phyloP scores from a whole-genome alignment of 2,329 filamentous ascomycete genomes.

The Sarocladium oryzae region DNA sequence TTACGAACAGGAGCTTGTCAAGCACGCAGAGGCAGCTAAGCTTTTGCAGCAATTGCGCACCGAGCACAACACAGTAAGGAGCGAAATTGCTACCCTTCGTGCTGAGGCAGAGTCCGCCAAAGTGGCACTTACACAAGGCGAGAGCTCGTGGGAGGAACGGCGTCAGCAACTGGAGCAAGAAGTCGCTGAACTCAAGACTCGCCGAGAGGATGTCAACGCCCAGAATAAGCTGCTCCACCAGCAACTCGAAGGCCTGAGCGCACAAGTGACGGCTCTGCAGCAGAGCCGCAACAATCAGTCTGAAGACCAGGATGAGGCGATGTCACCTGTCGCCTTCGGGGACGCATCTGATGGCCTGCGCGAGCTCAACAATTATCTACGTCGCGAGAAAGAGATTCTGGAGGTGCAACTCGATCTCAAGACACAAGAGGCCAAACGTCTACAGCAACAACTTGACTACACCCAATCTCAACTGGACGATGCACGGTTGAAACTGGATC shows the following conservation, averaged over 20 bases:
- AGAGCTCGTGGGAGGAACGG: slow-evolving; percentile 82
- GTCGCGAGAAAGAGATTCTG: slow-evolving; percentile 94
- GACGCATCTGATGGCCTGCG: slow-evolving; percentile 69
- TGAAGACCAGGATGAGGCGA: slow-evolving; percentile 45
- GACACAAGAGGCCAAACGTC: slow-evolving; percentile 76
- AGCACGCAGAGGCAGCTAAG: slow-evolving; percentile 92
- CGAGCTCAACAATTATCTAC: slow-evolving; percentile 84
- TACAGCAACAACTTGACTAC: slow-evolving; percentile 87
- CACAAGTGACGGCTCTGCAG: slow-evolving; percentile 74
- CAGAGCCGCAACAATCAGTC: slow-evolving; percentile 56
- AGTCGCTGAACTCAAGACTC: slow-evolving; percentile 67
- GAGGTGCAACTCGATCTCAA: slow-evolving; percentile 95
- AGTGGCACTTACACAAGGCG: slow-evolving; percentile 68
- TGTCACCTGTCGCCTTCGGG: slow-evolving; percentile 44
- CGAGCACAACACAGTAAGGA: slow-evolving; percentile 77
- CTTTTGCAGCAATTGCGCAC: slow-evolving; percentile 69
- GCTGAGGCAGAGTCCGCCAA: slow-evolving; percentile 83
- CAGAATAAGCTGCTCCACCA: slow-evolving; percentile 89
- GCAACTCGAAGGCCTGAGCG: slow-evolving; percentile 76
- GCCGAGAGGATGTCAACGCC: slow-evolving; percentile 75
- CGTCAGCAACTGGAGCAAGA: slow-evolving; percentile 78
- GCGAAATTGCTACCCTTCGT: slow-evolving; percentile 65
- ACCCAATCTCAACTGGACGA: slow-evolving; percentile 84
- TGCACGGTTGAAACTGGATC: slow-evolving; percentile 77
- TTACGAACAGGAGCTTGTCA: slow-evolving; percentile 90